Conservation (phyloP, 2,329 filamentous ascomycete species). For the Cordyceps tenuipes region DNA sequence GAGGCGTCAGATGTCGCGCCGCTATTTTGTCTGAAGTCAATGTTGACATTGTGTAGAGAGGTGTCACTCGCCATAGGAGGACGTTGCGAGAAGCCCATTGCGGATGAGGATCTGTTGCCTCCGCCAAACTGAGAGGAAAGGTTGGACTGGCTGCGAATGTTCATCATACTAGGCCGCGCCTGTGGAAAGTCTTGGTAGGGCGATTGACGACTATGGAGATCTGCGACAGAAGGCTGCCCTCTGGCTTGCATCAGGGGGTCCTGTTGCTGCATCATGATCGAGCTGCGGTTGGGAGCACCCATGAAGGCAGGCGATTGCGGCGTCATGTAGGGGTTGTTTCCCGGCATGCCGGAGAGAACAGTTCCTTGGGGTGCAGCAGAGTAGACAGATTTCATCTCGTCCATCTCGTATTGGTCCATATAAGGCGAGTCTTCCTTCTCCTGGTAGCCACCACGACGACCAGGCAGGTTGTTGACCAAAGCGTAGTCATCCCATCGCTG, state of each 20-base stretch:
- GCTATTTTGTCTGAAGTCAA: constrained; percentile 52
- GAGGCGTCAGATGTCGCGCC: constrained; percentile 67
- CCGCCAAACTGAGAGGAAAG: constrained; percentile 34
- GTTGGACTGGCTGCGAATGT: constrained; percentile 41
- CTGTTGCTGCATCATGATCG: constrained; percentile 35
- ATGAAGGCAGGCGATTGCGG: constrained; percentile 73
- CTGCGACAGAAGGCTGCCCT: constrained; percentile 61
- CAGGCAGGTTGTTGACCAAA: constrained; percentile 74
- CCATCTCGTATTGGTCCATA: constrained; percentile 84
- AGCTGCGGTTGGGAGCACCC: constrained; percentile 40
- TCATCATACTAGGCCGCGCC: constrained; percentile 54
- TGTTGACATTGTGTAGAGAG: constrained; percentile 43
- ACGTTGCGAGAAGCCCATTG: constrained; percentile 38
- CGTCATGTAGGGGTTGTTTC: constrained; percentile 68
- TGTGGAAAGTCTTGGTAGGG: constrained; percentile 49
- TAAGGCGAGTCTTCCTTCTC: constrained; percentile 60
- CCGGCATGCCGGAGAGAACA: constrained; percentile 74
- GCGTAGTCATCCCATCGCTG: constrained; percentile 98
- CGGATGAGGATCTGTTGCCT: constrained; percentile 34
- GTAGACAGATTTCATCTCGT: constrained; percentile 95
- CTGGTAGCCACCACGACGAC: constrained; percentile 65
- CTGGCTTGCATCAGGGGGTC: constrained; percentile 45
- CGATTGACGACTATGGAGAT: constrained; percentile 39
- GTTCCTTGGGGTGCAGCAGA: constrained; percentile 85
- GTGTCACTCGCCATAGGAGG: constrained; percentile 36